These are phyloP conservation scores for Pulveroboletus sp. DNA, from an alignment of 1,284 basidiomycete species.

Conservation along the genomic window DNA sequence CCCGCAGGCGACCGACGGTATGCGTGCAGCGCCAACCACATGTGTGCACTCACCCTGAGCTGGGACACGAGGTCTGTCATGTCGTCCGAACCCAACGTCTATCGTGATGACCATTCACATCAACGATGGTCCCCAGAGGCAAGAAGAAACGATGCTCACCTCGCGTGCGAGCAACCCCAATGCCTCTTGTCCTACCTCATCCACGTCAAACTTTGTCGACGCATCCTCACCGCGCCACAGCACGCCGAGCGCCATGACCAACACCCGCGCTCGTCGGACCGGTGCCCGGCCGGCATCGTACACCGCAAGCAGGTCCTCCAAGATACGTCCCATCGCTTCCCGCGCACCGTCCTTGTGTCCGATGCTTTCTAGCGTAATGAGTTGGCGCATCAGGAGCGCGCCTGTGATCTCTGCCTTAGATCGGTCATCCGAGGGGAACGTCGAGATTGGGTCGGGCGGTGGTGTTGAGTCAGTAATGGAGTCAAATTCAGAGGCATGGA, in stretches of 20 bases:
- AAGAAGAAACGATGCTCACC: slow-evolving; percentile 37
- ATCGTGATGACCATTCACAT: background rate
- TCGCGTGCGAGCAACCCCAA: slow-evolving; percentile 41
- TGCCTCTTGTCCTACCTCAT: slow-evolving; percentile 45
- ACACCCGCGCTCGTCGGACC: slow-evolving; percentile 52
- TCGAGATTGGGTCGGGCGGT: slow-evolving; percentile 8
- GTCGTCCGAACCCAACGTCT: slow-evolving; percentile 47
- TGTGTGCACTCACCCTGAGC: slow-evolving; percentile 50
- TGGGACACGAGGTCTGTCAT: slow-evolving; percentile 46
- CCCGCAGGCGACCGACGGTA: slow-evolving; percentile 47
- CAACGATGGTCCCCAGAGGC: background rate
- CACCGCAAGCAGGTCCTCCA: slow-evolving; percentile 50
- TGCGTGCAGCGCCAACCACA: slow-evolving; percentile 68
- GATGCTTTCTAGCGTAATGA: slow-evolving; percentile 52
- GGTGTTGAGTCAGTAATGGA: background rate
- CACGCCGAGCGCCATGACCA: slow-evolving; percentile 54
- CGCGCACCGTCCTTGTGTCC: slow-evolving; percentile 57
- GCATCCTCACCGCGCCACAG: slow-evolving; percentile 44
- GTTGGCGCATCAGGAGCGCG: slow-evolving; percentile 61
- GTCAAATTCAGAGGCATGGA: background rate
- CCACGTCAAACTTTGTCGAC: slow-evolving; percentile 26
- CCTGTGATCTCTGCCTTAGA: slow-evolving; percentile 43
- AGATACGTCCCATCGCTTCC: slow-evolving; percentile 41
- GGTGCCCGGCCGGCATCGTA: slow-evolving; percentile 53
- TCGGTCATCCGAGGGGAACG: slow-evolving; percentile 17